Percentiles rank a stretch among this genome's conserved stretches.
Evolutionary conservation across 192 early-diverging fungal species (phyloP).

Genomic region (Gamsiella multidivaricata): DNA sequence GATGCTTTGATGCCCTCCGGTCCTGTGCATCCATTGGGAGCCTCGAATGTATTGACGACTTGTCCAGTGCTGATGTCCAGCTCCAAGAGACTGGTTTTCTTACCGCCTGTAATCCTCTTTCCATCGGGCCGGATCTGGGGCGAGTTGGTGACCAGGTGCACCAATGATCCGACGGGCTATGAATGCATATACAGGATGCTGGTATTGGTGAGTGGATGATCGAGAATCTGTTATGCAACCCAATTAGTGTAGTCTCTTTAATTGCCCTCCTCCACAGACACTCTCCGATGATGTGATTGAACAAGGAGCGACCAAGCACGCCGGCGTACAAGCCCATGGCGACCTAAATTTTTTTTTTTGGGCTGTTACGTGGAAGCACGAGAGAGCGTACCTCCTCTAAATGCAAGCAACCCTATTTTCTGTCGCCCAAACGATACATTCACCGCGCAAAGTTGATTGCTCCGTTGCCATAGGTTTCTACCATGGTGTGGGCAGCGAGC

Average conservation of each 20-base stretch:
- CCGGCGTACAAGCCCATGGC: background rate
- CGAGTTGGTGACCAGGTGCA: constrained; percentile 31
- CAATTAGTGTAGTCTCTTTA: background rate
- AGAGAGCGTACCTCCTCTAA: constrained; percentile 14
- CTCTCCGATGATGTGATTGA: background rate
- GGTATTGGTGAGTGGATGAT: background rate
- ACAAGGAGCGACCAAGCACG: background rate
- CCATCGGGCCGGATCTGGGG: constrained; percentile 44
- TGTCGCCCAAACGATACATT: no score
- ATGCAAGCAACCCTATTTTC: no score
- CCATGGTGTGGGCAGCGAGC: no score
- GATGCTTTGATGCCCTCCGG: constrained; percentile 32
- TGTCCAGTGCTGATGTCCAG: constrained; percentile 29
- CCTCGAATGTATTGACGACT: background rate
- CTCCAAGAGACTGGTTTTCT: constrained; percentile 32
- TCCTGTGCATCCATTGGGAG: constrained; percentile 25
- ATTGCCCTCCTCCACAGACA: background rate
- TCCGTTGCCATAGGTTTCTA: no score
- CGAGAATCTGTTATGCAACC: background rate
- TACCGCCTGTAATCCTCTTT: constrained; percentile 34
- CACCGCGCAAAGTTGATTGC: no score
- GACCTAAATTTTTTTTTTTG: constrained; percentile 10
- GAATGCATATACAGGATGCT: background rate
- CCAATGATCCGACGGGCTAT: constrained; percentile 36
- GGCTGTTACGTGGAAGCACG: constrained; percentile 33